Conservation (phyloP, 495 filamentous ascomycete genomes). For the Aspergillus funiculosus region DNA sequence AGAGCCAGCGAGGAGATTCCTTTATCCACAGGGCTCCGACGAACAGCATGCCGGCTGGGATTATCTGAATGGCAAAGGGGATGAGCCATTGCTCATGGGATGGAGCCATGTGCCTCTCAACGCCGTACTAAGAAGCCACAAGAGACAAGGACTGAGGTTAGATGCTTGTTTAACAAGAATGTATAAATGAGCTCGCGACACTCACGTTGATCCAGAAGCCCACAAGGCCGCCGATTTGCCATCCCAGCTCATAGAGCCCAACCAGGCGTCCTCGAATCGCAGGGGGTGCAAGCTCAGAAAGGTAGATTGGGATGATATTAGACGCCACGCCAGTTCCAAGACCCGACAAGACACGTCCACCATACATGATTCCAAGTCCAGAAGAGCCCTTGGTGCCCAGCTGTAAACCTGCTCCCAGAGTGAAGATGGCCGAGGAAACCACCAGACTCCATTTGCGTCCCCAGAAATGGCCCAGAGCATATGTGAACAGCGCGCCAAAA, state of each 20-base stretch:
- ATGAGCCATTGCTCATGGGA: conserved; percentile 49
- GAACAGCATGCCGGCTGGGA: conserved; percentile 46
- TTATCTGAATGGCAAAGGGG: conserved; percentile 51
- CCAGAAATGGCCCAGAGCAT: conserved; percentile 49
- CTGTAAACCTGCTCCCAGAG: conserved; percentile 59
- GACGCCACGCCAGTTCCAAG: conserved; percentile 71
- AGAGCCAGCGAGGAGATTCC: conserved; percentile 55
- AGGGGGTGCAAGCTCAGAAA: conserved; percentile 71
- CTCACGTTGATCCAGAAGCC: conserved; percentile 65
- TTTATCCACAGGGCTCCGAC: conserved; percentile 43
- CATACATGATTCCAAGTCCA: conserved; percentile 59
- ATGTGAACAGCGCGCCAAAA: conserved; percentile 60
- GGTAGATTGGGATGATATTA: conserved; percentile 71
- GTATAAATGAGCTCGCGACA: no score
- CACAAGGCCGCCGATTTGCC: conserved; percentile 67
- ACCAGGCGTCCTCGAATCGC: conserved; percentile 75
- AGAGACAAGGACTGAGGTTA: background rate
- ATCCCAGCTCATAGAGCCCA: conserved; percentile 66
- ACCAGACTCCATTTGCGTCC: conserved; percentile 53
- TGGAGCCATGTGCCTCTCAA: conserved; percentile 27
- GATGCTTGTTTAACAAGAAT: no score
- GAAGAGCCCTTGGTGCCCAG: conserved; percentile 51
- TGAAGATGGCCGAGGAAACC: conserved; percentile 51
- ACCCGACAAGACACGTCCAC: conserved; percentile 65
- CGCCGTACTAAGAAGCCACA: conserved; percentile 43